Conservation (phyloP, 306 rosid species). For the Coriaria nepalensis region DNA sequence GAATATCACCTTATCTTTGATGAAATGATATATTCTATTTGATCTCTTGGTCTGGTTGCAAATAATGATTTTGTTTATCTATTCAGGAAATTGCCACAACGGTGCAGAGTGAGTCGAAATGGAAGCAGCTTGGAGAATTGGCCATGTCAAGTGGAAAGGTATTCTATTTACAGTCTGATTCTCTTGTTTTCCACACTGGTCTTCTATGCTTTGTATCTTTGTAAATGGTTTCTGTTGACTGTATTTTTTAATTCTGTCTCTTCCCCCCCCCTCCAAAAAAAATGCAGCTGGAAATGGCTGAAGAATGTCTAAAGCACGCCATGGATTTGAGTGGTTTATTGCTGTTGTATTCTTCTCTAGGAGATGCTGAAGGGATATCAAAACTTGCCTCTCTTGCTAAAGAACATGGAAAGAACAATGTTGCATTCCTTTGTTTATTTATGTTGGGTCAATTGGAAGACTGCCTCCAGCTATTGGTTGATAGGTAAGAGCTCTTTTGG, state of each 20-base stretch:
- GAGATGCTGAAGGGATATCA: conserved; percentile 87
- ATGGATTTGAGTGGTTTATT: conserved; percentile 92
- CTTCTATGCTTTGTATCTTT: no score
- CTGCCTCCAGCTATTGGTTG: conserved; percentile 84
- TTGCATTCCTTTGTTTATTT: conserved; percentile 90
- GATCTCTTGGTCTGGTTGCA: neutral
- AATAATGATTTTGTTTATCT: conserved; percentile 11
- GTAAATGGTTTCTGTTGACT: neutral
- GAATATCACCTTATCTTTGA: neutral
- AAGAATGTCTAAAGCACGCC: conserved; percentile 81
- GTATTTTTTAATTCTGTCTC: neutral
- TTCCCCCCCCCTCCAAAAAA: conserved; percentile 6
- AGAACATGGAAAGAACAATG: conserved; percentile 98
- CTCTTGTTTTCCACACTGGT: neutral
- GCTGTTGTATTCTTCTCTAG: conserved; percentile 94
- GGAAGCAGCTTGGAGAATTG: conserved; percentile 98
- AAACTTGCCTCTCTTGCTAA: conserved; percentile 78
- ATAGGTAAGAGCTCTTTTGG: conserved; percentile 39
- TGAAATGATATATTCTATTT: neutral
- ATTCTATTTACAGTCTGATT: conserved; percentile 6
- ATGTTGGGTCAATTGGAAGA: conserved; percentile 91
- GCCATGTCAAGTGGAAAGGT: conserved; percentile 97
- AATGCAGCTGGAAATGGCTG: conserved; percentile 95
- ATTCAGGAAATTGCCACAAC: conserved; percentile 71
- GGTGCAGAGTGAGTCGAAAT: conserved; percentile 84